These are phyloP conservation scores for Coccomyxa sp. DNA, from an alignment of 139 green algal species.

Conservation along the genomic window DNA sequence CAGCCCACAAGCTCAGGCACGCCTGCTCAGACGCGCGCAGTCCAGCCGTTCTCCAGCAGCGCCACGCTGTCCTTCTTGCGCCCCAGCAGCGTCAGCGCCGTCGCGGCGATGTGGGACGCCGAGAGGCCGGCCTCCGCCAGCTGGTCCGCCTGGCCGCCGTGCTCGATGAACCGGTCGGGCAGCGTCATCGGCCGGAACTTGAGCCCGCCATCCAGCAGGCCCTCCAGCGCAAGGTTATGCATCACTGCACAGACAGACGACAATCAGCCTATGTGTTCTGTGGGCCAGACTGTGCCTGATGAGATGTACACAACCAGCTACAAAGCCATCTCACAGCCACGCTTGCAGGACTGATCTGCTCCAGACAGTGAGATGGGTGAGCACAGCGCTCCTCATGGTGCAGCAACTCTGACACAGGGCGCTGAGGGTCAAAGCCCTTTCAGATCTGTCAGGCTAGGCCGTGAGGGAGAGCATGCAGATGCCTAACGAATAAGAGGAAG, in stretches of 20 bases:
- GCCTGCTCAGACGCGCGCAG: neutral
- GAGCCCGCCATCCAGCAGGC: slow-evolving; percentile 88
- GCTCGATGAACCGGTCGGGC: slow-evolving; percentile 75
- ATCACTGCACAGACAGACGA: slow-evolving; percentile 12
- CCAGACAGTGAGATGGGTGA: slow-evolving; percentile 15
- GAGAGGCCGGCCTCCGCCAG: slow-evolving; percentile 86
- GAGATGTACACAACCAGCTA: too few species aligned
- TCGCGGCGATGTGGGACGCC: slow-evolving; percentile 81
- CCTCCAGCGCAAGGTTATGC: slow-evolving; percentile 84
- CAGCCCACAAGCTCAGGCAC: too few species aligned
- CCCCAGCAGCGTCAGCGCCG: slow-evolving; percentile 71
- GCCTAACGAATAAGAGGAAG: too few species aligned
- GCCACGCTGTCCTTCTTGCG: slow-evolving; percentile 8
- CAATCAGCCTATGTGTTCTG: neutral
- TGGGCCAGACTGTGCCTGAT: neutral
- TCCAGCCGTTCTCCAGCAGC: slow-evolving; percentile 1
- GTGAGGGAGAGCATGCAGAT: too few species aligned
- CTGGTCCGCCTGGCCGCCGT: slow-evolving; percentile 70
- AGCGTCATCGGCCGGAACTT: slow-evolving; percentile 94
- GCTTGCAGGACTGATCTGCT: too few species aligned
- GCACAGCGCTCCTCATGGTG: slow-evolving; percentile 5
- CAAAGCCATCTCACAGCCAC: too few species aligned
- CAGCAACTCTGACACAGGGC: too few species aligned
- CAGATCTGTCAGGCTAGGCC: too few species aligned
- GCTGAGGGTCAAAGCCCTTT: too few species aligned